Conservation (phyloP, 495 filamentous ascomycete species). For the Cairneyella variabilis region DNA sequence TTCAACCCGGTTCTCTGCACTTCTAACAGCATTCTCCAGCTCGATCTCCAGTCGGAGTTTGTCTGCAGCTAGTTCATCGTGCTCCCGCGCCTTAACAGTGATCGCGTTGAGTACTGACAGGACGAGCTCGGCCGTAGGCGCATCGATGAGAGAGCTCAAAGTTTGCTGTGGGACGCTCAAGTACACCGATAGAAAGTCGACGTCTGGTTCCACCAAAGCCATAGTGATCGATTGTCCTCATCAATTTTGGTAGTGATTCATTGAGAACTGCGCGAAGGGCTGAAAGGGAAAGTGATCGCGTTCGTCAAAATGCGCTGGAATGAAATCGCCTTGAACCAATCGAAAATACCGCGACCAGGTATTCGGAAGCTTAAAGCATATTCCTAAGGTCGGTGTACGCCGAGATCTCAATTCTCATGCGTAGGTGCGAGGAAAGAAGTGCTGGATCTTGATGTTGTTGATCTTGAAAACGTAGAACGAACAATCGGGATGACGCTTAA, state of each 20-base stretch:
- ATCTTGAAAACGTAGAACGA: no score
- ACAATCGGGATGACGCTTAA: no score
- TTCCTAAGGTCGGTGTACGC: no score
- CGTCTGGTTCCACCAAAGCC: conserved; percentile 71
- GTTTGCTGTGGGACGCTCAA: conserved; percentile 67
- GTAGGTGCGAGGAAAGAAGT: no score
- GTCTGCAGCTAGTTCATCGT: conserved; percentile 72
- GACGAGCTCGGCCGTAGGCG: conserved; percentile 76
- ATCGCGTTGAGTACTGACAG: conserved; percentile 63
- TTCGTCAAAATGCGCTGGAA: conserved; percentile 1
- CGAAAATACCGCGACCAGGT: no score
- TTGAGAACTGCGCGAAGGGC: conserved; percentile 4
- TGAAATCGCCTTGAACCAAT: no score
- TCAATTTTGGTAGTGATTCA: conserved; percentile 17
- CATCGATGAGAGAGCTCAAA: conserved; percentile 59
- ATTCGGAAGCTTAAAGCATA: no score
- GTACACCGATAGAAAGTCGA: conserved; percentile 71
- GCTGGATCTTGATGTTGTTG: no score
- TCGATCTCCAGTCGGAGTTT: conserved; percentile 89
- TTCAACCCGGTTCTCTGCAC: conserved; percentile 73
- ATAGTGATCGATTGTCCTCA: conserved; percentile 39
- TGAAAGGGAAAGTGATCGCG: conserved; percentile 8
- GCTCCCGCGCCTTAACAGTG: conserved; percentile 70
- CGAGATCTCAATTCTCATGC: no score
- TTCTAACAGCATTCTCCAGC: conserved; percentile 80